These are phyloP conservation scores for Kluyveromyces sp. DNA, from an alignment of 1,139 yeast genomes.

Conservation along the genomic window DNA sequence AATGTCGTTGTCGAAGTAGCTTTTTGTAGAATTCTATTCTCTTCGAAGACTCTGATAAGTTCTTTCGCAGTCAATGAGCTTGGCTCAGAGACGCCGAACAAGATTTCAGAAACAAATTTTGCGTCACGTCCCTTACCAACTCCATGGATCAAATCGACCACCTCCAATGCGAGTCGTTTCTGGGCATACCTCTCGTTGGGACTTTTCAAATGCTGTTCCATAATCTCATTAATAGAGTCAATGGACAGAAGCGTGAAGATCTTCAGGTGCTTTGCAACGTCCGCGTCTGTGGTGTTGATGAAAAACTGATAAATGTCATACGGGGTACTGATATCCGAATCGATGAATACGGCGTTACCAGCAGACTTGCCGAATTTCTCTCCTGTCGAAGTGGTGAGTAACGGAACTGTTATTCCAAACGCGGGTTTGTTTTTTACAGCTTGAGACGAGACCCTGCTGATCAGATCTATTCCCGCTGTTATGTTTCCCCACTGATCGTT, in stretches of 20 bases:
- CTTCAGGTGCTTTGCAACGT: constrained; percentile 60
- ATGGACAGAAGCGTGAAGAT: constrained; percentile 75
- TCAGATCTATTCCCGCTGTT: constrained; percentile 89
- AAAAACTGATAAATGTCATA: constrained; percentile 83
- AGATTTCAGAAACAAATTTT: constrained; percentile 53
- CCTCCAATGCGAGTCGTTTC: constrained; percentile 69
- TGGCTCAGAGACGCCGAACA: constrained; percentile 55
- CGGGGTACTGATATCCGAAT: constrained; percentile 62
- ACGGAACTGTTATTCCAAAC: constrained; percentile 83
- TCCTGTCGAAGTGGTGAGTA: constrained; percentile 82
- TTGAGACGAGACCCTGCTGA: constrained; percentile 48
- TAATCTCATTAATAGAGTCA: constrained; percentile 45
- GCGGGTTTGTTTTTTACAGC: constrained; percentile 32
- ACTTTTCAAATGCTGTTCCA: constrained; percentile 45
- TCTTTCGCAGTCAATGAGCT: constrained; percentile 43
- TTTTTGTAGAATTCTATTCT: constrained; percentile 52
- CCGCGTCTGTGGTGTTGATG: constrained; percentile 72
- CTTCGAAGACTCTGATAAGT: constrained; percentile 50
- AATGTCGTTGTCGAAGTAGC: constrained; percentile 35
- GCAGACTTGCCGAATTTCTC: constrained; percentile 96
- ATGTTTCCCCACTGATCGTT: constrained; percentile 99
- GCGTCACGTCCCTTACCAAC: constrained; percentile 61
- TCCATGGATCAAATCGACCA: constrained; percentile 84
- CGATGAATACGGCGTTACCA: constrained; percentile 92
- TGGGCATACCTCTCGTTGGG: constrained; percentile 71